Base-by-base conservation (phyloP, 2,329 filamentous ascomycete species). In the Calonectria crousiana region DNA sequence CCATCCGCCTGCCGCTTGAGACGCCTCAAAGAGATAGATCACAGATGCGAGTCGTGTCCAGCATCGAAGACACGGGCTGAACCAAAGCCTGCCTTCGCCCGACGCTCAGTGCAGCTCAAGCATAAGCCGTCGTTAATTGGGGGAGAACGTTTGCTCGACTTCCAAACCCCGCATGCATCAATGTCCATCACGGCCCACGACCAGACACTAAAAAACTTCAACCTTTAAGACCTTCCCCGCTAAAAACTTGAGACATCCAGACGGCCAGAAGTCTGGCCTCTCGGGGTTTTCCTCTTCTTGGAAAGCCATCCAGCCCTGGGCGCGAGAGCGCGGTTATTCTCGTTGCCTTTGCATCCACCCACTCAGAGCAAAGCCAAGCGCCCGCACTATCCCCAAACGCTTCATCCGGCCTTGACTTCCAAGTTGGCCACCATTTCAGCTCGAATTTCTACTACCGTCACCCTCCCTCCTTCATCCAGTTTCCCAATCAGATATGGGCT, bases 21-120 rank as follows among this genome's bases (percentile, higher is more conserved):
- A 65, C 60, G 60, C 60, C 60, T 65, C 60, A 65, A 49, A 44
- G 26, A 65, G 41, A 65, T 65, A 49, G 60, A 65, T 62, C 60
- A 64, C 60, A 47, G 38, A 47, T 18, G 30, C 56, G 32, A 28
- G 56, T 38, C 56, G 56, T 62, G 56, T 41, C 56, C 2, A 41
- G 23, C 56, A 62, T 41, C 56, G 38, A 34, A 41, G 34, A 62
- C 56, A 41, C 16, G 18, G 26, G 14, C 56, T 62, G 34, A 41
- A 16, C 56, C 56, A 36, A 41, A 34, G 23, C 13, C 16, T 23
- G 41, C 13, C 34, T 26, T 62, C 14, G 56, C 56, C 18, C 9
- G 34, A 38, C 56, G n/a, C 56, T 62, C 34, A 28, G 38, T 41
- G 56, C 56, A 62, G 16, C 38, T 23, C 34, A 62, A 41, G 18